Percentiles rank a stretch among this genome's conserved stretches.
phyloP scores from a whole-genome alignment of 225 moss, liverwort and hornwort species.

The Straminergon stramineum region DNA sequence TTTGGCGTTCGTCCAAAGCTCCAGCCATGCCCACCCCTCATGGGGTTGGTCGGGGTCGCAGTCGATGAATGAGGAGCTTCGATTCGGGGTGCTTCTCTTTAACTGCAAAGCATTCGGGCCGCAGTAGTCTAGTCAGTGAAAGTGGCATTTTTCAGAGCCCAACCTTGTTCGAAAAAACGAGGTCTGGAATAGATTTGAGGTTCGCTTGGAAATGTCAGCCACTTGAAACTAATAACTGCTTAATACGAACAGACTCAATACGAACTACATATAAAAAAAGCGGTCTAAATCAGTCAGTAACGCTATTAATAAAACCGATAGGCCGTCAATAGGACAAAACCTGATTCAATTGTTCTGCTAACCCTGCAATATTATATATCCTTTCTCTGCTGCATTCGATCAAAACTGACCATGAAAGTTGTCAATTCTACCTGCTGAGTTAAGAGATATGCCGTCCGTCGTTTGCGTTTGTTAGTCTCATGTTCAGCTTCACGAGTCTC shows the following conservation, averaged over 20 bases:
- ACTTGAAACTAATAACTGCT: neutral
- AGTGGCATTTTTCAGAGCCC: neutral
- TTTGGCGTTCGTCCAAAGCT: constrained; percentile 81
- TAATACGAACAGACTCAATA: neutral
- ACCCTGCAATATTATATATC: neutral
- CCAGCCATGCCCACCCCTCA: constrained; percentile 89
- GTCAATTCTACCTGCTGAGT: constrained; percentile 51
- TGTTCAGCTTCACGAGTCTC: constrained; percentile 30
- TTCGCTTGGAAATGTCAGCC: neutral
- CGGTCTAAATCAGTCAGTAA: neutral
- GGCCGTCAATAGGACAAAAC: neutral
- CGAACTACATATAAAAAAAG: neutral
- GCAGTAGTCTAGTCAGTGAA: neutral
- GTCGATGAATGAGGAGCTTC: constrained; percentile 49
- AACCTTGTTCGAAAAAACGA: too few species aligned
- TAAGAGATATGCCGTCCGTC: constrained; percentile 53
- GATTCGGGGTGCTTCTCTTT: constrained; percentile 55
- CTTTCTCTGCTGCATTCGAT: neutral
- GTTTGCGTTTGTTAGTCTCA: constrained; percentile 54
- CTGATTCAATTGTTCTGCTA: neutral
- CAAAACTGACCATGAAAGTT: neutral
- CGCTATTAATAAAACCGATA: neutral
- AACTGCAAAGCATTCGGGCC: constrained; percentile 19
- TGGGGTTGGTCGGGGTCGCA: constrained; percentile 69
- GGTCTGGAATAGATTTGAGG: neutral